These are phyloP conservation scores for Circinella minor DNA, from an alignment of 371 early-diverging fungal genomes.

Conservation along the genomic window DNA sequence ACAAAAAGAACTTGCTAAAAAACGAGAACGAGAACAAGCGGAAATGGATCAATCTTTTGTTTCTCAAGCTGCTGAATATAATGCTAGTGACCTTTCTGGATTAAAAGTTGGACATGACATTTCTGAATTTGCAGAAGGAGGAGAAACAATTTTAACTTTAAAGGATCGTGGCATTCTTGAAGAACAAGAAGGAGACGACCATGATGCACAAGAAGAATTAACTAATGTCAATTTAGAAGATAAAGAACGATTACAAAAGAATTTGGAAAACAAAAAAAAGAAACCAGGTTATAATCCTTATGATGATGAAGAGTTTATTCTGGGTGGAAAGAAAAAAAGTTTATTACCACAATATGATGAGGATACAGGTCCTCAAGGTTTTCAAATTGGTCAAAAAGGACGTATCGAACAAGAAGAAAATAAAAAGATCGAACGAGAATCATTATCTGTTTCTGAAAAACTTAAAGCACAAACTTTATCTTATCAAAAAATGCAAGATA, in stretches of 20 bases:
- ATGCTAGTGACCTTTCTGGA: conserved; percentile 68
- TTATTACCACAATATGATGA: conserved; percentile 89
- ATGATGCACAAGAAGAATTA: conserved; percentile 75
- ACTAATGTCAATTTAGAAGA: conserved; percentile 76
- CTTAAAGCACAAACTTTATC: conserved; percentile 65
- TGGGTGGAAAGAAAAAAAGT: conserved; percentile 53
- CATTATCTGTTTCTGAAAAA: conserved; percentile 55
- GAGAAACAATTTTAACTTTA: conserved; percentile 85
- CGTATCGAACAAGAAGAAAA: conserved; percentile 21
- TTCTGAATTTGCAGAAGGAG: conserved; percentile 71
- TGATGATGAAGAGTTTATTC: conserved; percentile 78
- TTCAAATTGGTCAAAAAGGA: conserved; percentile 47
- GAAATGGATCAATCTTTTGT: conserved; percentile 44
- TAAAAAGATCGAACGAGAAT: conserved; percentile 28
- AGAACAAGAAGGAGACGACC: conserved; percentile 45
- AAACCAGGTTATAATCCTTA: conserved; percentile 75
- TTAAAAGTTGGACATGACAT: conserved; percentile 80
- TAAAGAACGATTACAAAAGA: conserved; percentile 65
- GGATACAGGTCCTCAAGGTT: conserved; percentile 57
- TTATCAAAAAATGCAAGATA: conserved; percentile 68
- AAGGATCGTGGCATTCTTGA: conserved; percentile 84
- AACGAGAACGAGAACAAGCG: conserved; percentile 51
- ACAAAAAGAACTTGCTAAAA: conserved; percentile 57
- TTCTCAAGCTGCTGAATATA: conserved; percentile 26
- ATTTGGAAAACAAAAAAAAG: conserved; percentile 80